Percentiles rank a stretch among this genome's conserved stretches.
Evolutionary conservation across 352 stramenopile species (phyloP).

Genomic region (Peronosclerospora sorghi): DNA sequence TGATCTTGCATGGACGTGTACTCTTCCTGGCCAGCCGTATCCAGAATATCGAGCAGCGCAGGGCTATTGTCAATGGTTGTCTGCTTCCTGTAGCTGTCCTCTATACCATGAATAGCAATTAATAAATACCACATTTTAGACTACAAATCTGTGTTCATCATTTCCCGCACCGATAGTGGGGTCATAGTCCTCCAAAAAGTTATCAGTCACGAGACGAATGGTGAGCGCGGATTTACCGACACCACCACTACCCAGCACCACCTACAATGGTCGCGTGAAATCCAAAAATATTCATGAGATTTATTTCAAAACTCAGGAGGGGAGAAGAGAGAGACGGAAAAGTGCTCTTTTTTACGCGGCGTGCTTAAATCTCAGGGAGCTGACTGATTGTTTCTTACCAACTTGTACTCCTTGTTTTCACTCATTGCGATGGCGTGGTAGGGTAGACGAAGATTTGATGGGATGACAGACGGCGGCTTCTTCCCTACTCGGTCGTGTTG

Average conservation of each 20-base stretch:
- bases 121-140: background rate
- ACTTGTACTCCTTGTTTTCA: constrained; percentile 79
- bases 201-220: constrained; percentile 86
- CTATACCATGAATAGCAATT: constrained; percentile 15
- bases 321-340: constrained; percentile 1
- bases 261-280: constrained; percentile 21
- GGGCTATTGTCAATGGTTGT: constrained; percentile 76
- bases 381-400: constrained; percentile 26
- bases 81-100: constrained; percentile 89
- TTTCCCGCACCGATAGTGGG: constrained; percentile 72
- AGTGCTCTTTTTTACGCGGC: no score
- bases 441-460: constrained; percentile 6
- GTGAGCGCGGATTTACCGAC: constrained; percentile 89
- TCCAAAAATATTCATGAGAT: constrained; percentile 1
- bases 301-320: background rate
- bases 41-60: constrained; percentile 83
- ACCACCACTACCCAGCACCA: constrained; percentile 83
- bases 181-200: constrained; percentile 90
- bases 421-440: constrained; percentile 19
- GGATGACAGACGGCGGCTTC: constrained; percentile 8
- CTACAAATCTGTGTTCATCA: background rate
- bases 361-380: no score
- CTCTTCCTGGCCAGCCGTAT: constrained; percentile 88
- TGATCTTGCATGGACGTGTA: constrained; percentile 89
- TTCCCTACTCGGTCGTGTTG: constrained; percentile 13